Conservation (phyloP, 78 protist species). For the Polysphondylium violaceum region DNA sequence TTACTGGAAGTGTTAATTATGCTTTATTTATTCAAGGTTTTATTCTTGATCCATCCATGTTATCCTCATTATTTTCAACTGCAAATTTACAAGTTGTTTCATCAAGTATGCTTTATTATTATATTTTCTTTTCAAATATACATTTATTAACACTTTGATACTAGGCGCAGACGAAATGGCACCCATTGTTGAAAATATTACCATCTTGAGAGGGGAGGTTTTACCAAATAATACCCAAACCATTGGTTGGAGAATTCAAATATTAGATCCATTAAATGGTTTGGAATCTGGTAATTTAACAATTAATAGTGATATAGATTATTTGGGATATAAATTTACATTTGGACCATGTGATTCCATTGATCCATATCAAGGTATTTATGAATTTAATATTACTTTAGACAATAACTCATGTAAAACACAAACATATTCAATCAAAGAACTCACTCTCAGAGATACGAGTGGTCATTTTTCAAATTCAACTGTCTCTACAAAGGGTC, state of each 20-base stretch:
- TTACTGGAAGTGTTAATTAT: not conserved
- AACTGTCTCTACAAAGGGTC: not conserved
- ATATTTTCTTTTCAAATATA: not conserved
- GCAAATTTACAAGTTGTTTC: not conserved
- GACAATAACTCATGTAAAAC: not conserved
- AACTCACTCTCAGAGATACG: not conserved
- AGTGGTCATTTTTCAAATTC: not conserved
- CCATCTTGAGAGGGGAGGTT: too few relatives aligned
- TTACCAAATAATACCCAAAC: not conserved
- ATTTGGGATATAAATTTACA: not conserved
- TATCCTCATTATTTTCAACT: not conserved
- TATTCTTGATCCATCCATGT: not conserved
- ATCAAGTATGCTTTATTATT: not conserved
- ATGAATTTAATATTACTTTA: not conserved
- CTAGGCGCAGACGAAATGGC: conserved; percentile 11
- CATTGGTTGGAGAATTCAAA: not conserved
- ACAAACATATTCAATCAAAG: not conserved
- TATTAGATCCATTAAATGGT: not conserved
- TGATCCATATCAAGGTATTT: not conserved
- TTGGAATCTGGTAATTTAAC: conserved; percentile 11
- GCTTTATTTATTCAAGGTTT: not conserved
- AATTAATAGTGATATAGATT: not conserved
- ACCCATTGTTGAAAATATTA: not conserved
- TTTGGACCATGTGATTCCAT: not conserved
- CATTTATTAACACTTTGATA: not conserved